Base-by-base conservation (phyloP, 768 basidiomycete genomes). In the Lentinus brumalis region DNA sequence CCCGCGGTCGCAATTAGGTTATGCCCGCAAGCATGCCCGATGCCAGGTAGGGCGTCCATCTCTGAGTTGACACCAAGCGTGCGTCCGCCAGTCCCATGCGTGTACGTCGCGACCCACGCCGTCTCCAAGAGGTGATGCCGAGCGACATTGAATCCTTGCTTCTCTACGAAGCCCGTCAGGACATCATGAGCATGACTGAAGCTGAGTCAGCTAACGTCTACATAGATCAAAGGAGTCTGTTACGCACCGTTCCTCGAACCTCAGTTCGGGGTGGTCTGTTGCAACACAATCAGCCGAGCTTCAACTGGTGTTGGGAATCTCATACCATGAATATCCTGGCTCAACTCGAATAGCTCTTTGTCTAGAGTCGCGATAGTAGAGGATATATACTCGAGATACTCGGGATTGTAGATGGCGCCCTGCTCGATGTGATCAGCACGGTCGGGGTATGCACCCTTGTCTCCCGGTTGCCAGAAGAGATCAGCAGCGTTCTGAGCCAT, bases 11-110 rank as follows among this genome's bases (percentile, higher is more conserved):
- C 91, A 53, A 94, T 93, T 50, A 94, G 76, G 66, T 93, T 93
- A 69, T 94, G 91, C 3, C 91, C 91, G 67, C 91, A 93, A 1
- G 87, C 89, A 63, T 90, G 89, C 0, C 89, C 74, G 44, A 75
- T 67, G 26, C 73, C 70, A 5, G 71, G 69, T 40, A 79, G 74
- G 1, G 78, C 78, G 59, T 79, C 78, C 69, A 72, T 84, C 81
- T 93, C 92, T 15, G 91, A 92, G 71, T 94, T 93, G 59, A 94
- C 77, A 0, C 91, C 91, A 35, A 93, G 82, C 0, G 82, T 85
- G 53, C 85, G 81, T 6, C 89, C 90, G 10, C 88, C 90, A 32
- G 76, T 71, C 11, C 89, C 87, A 64, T 86, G 79, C 15, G 80
- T 75, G 66, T 83, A 92, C 2, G 79, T 81, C 0, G 92, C 92